These are phyloP conservation scores for Fusarium scirpi DNA, from an alignment of 2,329 filamentous ascomycete species.

Conservation along the genomic window DNA sequence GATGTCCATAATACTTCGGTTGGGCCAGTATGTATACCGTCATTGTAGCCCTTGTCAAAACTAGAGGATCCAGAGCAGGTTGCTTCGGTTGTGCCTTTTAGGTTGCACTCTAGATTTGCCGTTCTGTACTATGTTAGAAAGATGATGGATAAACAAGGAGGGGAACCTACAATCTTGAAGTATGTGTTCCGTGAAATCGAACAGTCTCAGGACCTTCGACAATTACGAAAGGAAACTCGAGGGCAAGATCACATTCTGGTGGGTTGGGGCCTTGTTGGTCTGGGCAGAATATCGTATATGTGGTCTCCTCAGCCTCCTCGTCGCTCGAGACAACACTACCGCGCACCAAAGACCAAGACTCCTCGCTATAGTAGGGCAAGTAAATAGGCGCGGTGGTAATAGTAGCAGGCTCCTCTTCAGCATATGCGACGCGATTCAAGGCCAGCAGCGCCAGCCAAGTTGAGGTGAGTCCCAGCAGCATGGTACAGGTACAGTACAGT, in stretches of 20 bases:
- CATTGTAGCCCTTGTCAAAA: slow-evolving; percentile 54
- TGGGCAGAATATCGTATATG: slow-evolving; percentile 63
- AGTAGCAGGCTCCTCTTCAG: slow-evolving; percentile 40
- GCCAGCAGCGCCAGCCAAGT: slow-evolving; percentile 46
- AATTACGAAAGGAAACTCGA: slow-evolving; percentile 61
- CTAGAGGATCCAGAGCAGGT: slow-evolving; percentile 64
- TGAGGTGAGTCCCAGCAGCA: slow-evolving; percentile 30
- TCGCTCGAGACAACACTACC: slow-evolving; percentile 61
- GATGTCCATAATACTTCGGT: slow-evolving; percentile 60
- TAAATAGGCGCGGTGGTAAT: slow-evolving; percentile 59
- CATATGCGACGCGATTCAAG: slow-evolving; percentile 40
- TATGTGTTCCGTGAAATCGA: slow-evolving; percentile 57
- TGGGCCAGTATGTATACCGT: slow-evolving; percentile 56
- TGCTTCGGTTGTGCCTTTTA: slow-evolving; percentile 58
- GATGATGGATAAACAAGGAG: background rate
- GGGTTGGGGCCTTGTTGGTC: slow-evolving; percentile 55
- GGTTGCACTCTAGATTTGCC: slow-evolving; percentile 58
- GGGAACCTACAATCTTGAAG: slow-evolving; percentile 57
- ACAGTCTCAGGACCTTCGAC: slow-evolving; percentile 60
- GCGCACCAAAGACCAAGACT: slow-evolving; percentile 59
- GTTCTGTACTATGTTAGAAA: slow-evolving; percentile 51
- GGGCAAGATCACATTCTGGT: slow-evolving; percentile 57
- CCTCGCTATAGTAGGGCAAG: slow-evolving; percentile 57
- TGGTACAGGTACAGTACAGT: background rate
- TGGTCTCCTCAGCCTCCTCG: slow-evolving; percentile 52